Conservation (phyloP, 768 basidiomycete genomes). For the Boletus reticuloceps region DNA sequence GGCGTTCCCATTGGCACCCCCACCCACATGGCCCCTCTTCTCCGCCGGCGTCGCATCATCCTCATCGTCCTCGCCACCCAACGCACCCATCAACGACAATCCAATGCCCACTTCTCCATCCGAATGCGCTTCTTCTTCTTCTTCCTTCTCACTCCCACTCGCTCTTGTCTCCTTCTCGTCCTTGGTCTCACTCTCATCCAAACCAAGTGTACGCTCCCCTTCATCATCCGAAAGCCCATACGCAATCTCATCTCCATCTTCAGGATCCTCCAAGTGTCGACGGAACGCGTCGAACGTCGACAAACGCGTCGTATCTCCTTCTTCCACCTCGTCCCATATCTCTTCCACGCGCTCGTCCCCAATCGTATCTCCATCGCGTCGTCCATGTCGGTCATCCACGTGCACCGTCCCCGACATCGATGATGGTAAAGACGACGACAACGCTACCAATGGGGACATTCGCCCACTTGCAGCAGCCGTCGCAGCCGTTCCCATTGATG, state of each 20-base stretch:
- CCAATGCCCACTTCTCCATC: slow-evolving; percentile 72
- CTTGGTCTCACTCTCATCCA: background rate
- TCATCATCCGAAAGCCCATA: slow-evolving; percentile 13
- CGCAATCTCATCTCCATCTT: too few relatives aligned
- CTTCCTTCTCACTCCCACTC: background rate
- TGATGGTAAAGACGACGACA: slow-evolving; percentile 12
- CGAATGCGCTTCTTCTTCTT: slow-evolving; percentile 34
- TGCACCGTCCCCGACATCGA: background rate
- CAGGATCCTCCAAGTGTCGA: slow-evolving; percentile 12
- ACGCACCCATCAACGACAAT: slow-evolving; percentile 58
- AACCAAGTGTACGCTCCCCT: background rate
- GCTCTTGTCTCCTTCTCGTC: background rate
- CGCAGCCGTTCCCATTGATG: slow-evolving; percentile 2
- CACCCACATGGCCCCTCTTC: slow-evolving; percentile 1
- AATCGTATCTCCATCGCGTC: too few relatives aligned
- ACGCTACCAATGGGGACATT: slow-evolving; percentile 14
- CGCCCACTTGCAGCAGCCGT: slow-evolving; percentile 15
- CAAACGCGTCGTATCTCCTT: slow-evolving; percentile 18
- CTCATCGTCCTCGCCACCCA: slow-evolving; percentile 29
- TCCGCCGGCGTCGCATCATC: slow-evolving; percentile 6
- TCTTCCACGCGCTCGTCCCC: background rate
- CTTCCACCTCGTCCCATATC: slow-evolving; percentile 8
- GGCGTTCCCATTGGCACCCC: slow-evolving; percentile 2
- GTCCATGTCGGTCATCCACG: background rate
- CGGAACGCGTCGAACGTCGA: slow-evolving; percentile 29